Evolutionary conservation across 2,329 filamentous ascomycete species (phyloP), one percentile per base, ranked within the genome.

Genomic region (Nigrospora sphaerica): DNA sequence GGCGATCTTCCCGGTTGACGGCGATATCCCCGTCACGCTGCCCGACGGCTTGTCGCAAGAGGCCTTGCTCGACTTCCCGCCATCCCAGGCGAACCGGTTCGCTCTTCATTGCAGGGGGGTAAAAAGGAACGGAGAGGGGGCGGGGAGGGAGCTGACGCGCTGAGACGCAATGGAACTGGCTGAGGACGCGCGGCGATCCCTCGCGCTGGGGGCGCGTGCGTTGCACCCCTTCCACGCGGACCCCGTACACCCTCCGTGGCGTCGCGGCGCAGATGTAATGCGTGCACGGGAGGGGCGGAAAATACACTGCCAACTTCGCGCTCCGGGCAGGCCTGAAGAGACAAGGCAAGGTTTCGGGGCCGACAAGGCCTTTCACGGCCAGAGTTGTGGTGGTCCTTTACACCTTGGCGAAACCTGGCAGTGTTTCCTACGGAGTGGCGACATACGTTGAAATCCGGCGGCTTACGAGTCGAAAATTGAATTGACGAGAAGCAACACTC

Each of bases 271-370:
- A 82, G 57, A 67, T 75, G 16, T 73, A 71, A 51, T 78, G 81
- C 57, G 61, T 81, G 43, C n/a, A n/a, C n/a, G n/a, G n/a, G n/a
- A n/a, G n/a, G n/a, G n/a, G n/a, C n/a, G n/a, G n/a, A n/a, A n/a
- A n/a, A n/a, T n/a, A n/a, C n/a, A n/a, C n/a, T n/a, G n/a, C n/a
- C n/a, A n/a, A n/a, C n/a, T 60, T 80, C 58, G 77, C 78, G 13
- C 58, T 85, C 16, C 84, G 75, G 69, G 73, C 81, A 53, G 77
- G 74, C 0, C 52, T 83, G 46, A 70, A 68, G 42, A 62, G 72
- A 28, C 74, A 77, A 46, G 42, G 42, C 23, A 44, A 32, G 42
- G 31, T 44, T 23, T 44, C 14, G 37, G 16, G 39, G 16, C 31
- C 31, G 33, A 16, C 7, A 5, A 28, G 2, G 23, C 6, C 6